A percentile compares a stretch with the other conserved stretches of the same genome.
phyloP scores from a whole-genome alignment of 306 rosid species.

The cucumber (Cucumis sativus) region DNA sequence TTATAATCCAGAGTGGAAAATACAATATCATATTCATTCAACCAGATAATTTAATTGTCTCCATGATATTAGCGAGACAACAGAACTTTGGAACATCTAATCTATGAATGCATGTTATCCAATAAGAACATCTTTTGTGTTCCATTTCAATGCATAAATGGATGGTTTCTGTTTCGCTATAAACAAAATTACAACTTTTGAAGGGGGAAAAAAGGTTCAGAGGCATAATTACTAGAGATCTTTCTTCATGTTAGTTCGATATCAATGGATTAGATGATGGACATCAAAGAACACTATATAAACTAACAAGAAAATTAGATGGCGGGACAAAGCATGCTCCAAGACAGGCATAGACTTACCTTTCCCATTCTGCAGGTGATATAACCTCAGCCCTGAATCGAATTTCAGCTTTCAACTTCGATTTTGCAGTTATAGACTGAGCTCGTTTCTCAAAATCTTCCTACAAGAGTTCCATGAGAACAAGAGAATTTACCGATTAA shows the following conservation, averaged over 20 bases:
- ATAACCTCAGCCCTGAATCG: slow-evolving; percentile 80
- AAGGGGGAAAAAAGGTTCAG: too few relatives aligned
- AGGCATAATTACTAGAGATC: neutral
- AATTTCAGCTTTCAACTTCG: slow-evolving; percentile 89
- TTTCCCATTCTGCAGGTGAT: slow-evolving; percentile 91
- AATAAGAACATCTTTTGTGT: neutral
- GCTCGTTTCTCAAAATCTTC: slow-evolving; percentile 91
- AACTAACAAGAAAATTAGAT: neutral
- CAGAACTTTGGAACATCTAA: neutral
- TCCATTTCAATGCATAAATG: too few relatives aligned
- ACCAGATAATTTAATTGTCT: neutral
- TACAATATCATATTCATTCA: neutral
- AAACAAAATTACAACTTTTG: neutral
- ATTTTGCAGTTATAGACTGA: slow-evolving; percentile 64
- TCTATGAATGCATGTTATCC: neutral
- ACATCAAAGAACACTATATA: neutral
- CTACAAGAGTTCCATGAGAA: slow-evolving; percentile 31
- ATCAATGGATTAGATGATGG: neutral
- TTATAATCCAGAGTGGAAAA: neutral
- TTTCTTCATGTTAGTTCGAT: neutral
- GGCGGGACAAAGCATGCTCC: neutral
- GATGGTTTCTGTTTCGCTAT: neutral
- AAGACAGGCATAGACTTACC: slow-evolving; percentile 28
- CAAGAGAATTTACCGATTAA: neutral
- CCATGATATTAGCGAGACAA: neutral